phyloP scores from a whole-genome alignment of 148 eudicot genomes.

The Rhododendron henanense region DNA sequence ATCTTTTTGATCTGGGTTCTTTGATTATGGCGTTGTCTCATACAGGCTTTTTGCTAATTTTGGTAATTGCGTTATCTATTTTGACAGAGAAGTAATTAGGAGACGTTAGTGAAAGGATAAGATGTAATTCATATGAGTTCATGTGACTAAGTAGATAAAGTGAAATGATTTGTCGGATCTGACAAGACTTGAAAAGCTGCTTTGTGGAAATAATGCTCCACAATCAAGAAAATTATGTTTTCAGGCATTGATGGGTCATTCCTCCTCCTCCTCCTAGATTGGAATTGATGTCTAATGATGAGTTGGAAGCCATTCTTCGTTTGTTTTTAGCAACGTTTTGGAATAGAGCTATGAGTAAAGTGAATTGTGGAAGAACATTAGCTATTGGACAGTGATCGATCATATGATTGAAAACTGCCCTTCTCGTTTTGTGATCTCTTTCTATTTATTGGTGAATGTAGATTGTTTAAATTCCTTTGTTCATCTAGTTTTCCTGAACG shows the following conservation, averaged over 20 bases:
- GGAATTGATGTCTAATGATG: background rate
- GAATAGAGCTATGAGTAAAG: background rate
- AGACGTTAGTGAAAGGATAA: background rate
- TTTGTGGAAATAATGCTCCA: background rate
- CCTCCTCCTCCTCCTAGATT: background rate
- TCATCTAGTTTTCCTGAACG: background rate
- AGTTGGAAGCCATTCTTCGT: background rate
- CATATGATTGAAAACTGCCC: background rate
- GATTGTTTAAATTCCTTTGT: background rate
- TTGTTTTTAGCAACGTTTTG: background rate
- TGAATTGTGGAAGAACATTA: background rate
- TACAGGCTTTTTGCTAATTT: background rate
- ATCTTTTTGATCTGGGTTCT: conserved; percentile 19
- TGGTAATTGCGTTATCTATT: background rate
- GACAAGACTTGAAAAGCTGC: background rate
- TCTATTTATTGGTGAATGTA: background rate
- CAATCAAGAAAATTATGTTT: background rate
- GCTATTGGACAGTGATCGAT: background rate
- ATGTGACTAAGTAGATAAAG: background rate
- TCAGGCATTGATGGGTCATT: background rate
- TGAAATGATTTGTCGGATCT: conserved; percentile 2
- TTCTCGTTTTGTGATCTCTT: background rate
- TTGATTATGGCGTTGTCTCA: background rate
- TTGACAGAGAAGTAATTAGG: background rate
- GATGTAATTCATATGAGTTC: background rate